Evolutionary conservation across 495 filamentous ascomycete species (phyloP).

Genomic region (Aspergillus cavernicola): DNA sequence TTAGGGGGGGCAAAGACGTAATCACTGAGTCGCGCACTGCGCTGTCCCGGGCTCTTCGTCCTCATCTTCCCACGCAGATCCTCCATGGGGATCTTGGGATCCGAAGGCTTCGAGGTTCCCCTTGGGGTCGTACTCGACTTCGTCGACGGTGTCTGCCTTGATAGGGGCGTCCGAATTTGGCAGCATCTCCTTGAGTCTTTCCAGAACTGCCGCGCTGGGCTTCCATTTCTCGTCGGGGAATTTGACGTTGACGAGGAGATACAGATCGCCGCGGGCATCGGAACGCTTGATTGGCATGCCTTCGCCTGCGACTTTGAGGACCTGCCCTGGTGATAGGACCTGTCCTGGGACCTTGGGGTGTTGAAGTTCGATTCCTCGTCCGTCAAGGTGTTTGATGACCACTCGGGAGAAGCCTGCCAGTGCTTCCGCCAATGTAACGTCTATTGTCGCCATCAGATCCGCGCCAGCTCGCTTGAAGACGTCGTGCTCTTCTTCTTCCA

Average conservation of each 20-base stretch:
- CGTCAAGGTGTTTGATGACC: constrained; percentile 89
- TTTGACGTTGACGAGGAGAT: constrained; percentile 77
- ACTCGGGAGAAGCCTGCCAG: constrained; percentile 86
- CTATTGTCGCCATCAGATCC: constrained; percentile 75
- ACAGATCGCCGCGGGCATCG: constrained; percentile 82
- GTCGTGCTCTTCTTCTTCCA: constrained; percentile 77
- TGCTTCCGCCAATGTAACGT: constrained; percentile 78
- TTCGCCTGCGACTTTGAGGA: constrained; percentile 79
- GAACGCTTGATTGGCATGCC: constrained; percentile 91
- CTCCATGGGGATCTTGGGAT: constrained; percentile 64
- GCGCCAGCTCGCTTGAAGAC: constrained; percentile 76
- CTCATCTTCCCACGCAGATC: constrained; percentile 78
- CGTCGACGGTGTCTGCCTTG: constrained; percentile 69
- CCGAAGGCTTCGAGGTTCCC: constrained; percentile 77
- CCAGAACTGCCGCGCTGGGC: constrained; percentile 60
- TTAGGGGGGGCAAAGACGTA: too few species aligned
- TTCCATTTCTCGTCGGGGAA: constrained; percentile 88
- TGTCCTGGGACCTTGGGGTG: constrained; percentile 66
- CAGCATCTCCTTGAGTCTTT: constrained; percentile 67
- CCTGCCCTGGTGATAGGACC: constrained; percentile 73
- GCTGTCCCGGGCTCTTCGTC: constrained; percentile 58
- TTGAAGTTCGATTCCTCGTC: constrained; percentile 78
- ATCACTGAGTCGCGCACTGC: constrained; percentile 87
- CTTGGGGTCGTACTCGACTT: constrained; percentile 79
- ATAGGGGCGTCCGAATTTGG: constrained; percentile 61